A percentile compares a stretch with the other conserved stretches of the same genome.
Conservation (phyloP, 148 eudicot genomes). For the Persicaria maculosa region DNA sequence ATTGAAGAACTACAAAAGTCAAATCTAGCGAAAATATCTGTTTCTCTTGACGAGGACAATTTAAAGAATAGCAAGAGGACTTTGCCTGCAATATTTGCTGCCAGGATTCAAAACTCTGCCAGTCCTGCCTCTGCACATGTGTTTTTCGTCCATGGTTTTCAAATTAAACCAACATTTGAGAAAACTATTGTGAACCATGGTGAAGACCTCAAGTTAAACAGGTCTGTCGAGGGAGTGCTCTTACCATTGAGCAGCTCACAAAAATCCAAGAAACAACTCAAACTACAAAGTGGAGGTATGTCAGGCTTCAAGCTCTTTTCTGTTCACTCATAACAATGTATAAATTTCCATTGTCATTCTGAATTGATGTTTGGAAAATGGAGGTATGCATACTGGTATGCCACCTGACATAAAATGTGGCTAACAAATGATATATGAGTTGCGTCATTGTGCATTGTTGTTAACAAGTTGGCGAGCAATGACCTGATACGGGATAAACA, state of each 20-base stretch:
- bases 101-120: constrained; percentile 48
- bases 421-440: too few relatives aligned
- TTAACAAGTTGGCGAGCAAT: too few relatives aligned
- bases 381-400: too few relatives aligned
- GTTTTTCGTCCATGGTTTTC: constrained; percentile 74
- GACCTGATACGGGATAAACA: background rate
- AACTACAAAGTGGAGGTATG: constrained; percentile 51
- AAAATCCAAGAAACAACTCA: constrained; percentile 47
- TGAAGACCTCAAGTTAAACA: constrained; percentile 48
- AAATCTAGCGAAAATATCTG: constrained; percentile 61
- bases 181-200: constrained; percentile 65
- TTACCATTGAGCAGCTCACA: constrained; percentile 50
- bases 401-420: too few relatives aligned
- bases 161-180: constrained; percentile 76
- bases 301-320: constrained; percentile 5
- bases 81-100: constrained; percentile 60
- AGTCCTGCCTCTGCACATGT: constrained; percentile 42
- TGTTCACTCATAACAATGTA: background rate
- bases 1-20: constrained; percentile 53
- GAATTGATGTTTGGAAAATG: too few relatives aligned
- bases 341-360: background rate
- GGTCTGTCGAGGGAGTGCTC: constrained; percentile 57
- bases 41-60: constrained; percentile 34
- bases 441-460: too few relatives aligned
- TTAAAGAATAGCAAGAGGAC: constrained; percentile 41